A percentile compares a stretch with the other conserved stretches of the same genome.
phyloP scores from a whole-genome alignment of 148 eudicot species.

The Euryodendron excelsum region DNA sequence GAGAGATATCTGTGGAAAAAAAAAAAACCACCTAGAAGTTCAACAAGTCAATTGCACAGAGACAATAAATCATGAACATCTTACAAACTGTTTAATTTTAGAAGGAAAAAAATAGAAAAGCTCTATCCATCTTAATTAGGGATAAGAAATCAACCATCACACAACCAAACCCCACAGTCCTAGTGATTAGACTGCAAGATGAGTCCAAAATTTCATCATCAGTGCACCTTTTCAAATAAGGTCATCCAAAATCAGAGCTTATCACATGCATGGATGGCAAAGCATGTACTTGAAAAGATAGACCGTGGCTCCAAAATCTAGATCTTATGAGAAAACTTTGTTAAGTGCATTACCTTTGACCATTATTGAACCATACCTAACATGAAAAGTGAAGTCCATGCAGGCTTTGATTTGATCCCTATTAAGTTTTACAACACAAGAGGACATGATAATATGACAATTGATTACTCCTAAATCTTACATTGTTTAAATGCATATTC shows the following conservation, averaged over 20 bases:
- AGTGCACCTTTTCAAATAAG: background rate
- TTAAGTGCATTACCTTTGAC: background rate
- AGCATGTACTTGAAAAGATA: background rate
- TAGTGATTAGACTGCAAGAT: background rate
- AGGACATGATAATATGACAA: too few species aligned
- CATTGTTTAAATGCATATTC: too few species aligned
- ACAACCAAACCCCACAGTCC: background rate
- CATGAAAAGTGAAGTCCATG: background rate
- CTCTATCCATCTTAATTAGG: too few species aligned
- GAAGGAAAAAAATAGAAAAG: too few species aligned
- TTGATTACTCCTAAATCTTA: background rate
- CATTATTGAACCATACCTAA: background rate
- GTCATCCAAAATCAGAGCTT: background rate
- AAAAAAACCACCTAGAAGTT: constrained; percentile 24
- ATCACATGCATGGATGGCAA: too few species aligned
- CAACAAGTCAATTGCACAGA: constrained; percentile 1
- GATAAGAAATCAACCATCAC: background rate
- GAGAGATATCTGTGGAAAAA: constrained; percentile 75
- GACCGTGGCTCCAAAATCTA: background rate
- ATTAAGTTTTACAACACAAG: too few species aligned
- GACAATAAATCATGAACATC: too few species aligned
- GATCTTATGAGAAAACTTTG: background rate
- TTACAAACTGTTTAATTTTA: too few species aligned
- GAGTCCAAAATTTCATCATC: background rate
- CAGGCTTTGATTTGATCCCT: too few species aligned